Conservation (phyloP, 371 early-diverging fungal genomes). For the Nematocida sp. region DNA sequence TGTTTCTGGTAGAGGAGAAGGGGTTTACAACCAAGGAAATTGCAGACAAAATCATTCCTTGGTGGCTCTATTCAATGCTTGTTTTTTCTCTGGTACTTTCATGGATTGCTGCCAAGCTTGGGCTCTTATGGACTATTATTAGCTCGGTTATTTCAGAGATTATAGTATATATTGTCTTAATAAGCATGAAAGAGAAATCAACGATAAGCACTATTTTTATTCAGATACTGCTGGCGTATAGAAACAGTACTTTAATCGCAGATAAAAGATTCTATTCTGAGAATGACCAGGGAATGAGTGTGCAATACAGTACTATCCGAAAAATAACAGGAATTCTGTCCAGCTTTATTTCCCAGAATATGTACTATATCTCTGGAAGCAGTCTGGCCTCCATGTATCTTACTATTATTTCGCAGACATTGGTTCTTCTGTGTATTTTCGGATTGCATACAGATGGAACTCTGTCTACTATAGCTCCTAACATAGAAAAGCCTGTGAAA, state of each 20-base stretch:
- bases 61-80: slow-evolving; percentile 61
- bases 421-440: slow-evolving; percentile 29
- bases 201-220: slow-evolving; percentile 30
- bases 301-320: slow-evolving; percentile 47
- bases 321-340: slow-evolving; percentile 56
- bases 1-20: slow-evolving; percentile 64
- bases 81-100: slow-evolving; percentile 54
- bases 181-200: slow-evolving; percentile 50
- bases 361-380: slow-evolving; percentile 51
- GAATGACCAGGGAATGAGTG: slow-evolving; percentile 27
- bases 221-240: slow-evolving; percentile 49
- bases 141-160: slow-evolving; percentile 59
- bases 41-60: slow-evolving; percentile 59
- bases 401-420: slow-evolving; percentile 45
- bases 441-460: background rate
- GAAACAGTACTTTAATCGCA: slow-evolving; percentile 55
- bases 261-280: slow-evolving; percentile 47
- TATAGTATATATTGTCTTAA: slow-evolving; percentile 45
- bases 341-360: slow-evolving; percentile 64
- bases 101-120: slow-evolving; percentile 52
- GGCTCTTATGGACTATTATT: slow-evolving; percentile 49
- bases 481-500: background rate
- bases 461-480: background rate
- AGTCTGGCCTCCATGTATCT: slow-evolving; percentile 35
- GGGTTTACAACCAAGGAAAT: slow-evolving; percentile 64